phyloP scores from a whole-genome alignment of 495 filamentous ascomycete genomes.

The Hyaloscypha hepaticicola region DNA sequence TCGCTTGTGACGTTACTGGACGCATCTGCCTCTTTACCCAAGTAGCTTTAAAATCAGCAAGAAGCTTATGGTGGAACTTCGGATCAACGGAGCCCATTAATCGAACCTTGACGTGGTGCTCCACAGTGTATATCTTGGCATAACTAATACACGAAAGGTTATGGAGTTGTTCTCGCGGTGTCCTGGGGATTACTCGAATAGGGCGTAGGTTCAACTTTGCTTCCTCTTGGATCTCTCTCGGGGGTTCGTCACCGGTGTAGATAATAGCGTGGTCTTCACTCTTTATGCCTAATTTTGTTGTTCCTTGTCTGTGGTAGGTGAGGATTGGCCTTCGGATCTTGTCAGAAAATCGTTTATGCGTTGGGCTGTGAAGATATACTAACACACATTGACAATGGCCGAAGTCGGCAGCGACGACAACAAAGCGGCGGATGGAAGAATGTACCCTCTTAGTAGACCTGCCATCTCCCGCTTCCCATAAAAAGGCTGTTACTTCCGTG shows the following conservation, averaged over 20 bases:
- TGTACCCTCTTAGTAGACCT: background rate
- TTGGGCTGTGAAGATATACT: background rate
- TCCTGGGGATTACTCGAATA: constrained; percentile 12
- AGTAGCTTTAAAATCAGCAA: constrained; percentile 7
- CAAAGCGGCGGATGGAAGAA: constrained; percentile 17
- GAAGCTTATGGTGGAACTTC: background rate
- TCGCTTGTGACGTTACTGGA: too few relatives aligned
- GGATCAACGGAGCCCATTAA: constrained; percentile 17
- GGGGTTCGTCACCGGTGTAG: constrained; percentile 1
- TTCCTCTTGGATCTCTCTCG: background rate
- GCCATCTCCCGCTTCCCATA: background rate
- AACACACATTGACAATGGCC: constrained; percentile 21
- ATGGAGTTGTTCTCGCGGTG: constrained; percentile 14
- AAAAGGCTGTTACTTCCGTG: background rate
- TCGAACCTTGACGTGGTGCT: constrained; percentile 24
- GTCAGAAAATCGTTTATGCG: background rate
- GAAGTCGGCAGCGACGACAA: constrained; percentile 4
- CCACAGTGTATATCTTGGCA: constrained; percentile 28
- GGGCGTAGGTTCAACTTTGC: background rate
- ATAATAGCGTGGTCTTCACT: constrained; percentile 17
- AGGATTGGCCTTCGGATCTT: constrained; percentile 15
- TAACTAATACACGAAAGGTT: constrained; percentile 17
- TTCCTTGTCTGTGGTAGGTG: constrained; percentile 8
- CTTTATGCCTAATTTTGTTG: constrained; percentile 12
- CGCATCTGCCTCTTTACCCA: too few relatives aligned